These are phyloP conservation scores for Hypoxylon sp. DNA, from an alignment of 2,329 filamentous ascomycete species.

Conservation along the genomic window DNA sequence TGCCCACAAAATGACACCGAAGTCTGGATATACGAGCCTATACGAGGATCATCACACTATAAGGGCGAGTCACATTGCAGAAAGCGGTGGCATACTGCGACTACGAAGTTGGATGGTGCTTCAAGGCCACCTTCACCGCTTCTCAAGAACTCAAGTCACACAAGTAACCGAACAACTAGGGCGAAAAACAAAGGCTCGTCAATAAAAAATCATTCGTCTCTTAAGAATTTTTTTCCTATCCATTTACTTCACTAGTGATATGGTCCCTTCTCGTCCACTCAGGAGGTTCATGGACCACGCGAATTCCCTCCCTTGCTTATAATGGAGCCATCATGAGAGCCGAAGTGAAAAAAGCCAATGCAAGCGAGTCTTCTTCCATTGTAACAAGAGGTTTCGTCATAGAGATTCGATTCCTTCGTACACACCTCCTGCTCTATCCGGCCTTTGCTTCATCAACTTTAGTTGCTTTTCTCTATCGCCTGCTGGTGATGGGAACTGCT, in stretches of 20 bases:
- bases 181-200: not conserved
- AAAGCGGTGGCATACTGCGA: conserved; percentile 26
- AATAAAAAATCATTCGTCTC: conserved; percentile 40
- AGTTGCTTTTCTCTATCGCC: conserved; percentile 39
- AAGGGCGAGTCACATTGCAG: conserved; percentile 18
- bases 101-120: conserved; percentile 4
- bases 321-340: conserved; percentile 24
- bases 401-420: conserved; percentile 22
- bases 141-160: conserved; percentile 27
- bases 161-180: conserved; percentile 9
- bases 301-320: conserved; percentile 37
- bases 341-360: conserved; percentile 30
- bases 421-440: conserved; percentile 27
- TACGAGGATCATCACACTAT: conserved; percentile 23
- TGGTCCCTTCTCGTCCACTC: conserved; percentile 17
- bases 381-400: conserved; percentile 19
- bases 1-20: conserved; percentile 24
- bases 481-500: conserved; percentile 32
- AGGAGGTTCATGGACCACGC: conserved; percentile 14
- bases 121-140: conserved; percentile 32
- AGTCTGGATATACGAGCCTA: not conserved
- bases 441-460: conserved; percentile 29
- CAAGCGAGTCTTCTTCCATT: conserved; percentile 32
- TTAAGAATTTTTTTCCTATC: conserved; percentile 43
- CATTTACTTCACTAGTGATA: conserved; percentile 42